phyloP scores from a whole-genome alignment of 1,284 basidiomycete genomes.

The Exsudoporus floridanus region DNA sequence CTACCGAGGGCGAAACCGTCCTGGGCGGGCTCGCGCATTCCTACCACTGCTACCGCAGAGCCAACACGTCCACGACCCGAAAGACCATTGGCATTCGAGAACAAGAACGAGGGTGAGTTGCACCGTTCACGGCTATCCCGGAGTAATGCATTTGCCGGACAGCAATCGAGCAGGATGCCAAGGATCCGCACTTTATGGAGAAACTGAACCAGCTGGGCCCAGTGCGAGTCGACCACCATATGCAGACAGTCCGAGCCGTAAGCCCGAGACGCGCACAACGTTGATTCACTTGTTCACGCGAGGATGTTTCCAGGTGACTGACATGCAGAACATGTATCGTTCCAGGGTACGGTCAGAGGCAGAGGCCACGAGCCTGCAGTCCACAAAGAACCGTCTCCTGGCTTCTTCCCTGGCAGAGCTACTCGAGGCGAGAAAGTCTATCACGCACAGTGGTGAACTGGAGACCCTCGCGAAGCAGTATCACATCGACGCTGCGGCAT shows the following conservation, averaged over 20 bases:
- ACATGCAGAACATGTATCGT: slow-evolving; percentile 48
- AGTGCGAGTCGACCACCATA: slow-evolving; percentile 69
- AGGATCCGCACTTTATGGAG: slow-evolving; percentile 74
- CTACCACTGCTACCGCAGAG: slow-evolving; percentile 22
- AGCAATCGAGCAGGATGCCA: slow-evolving; percentile 70
- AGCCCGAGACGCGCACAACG: slow-evolving; percentile 26
- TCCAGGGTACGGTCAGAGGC: slow-evolving; percentile 55
- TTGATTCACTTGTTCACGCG: not conserved
- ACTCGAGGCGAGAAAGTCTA: slow-evolving; percentile 65
- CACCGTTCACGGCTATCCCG: not conserved
- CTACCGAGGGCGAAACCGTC: slow-evolving; percentile 57
- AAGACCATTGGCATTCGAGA: slow-evolving; percentile 49
- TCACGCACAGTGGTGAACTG: slow-evolving; percentile 35
- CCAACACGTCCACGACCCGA: slow-evolving; percentile 13
- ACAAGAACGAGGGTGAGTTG: slow-evolving; percentile 48
- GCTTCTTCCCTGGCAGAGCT: slow-evolving; percentile 58
- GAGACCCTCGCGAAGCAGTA: slow-evolving; percentile 54
- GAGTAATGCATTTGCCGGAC: not conserved
- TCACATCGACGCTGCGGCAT: slow-evolving; percentile 53
- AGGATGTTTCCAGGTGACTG: slow-evolving; percentile 24
- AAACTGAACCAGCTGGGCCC: slow-evolving; percentile 72
- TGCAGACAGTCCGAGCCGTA: slow-evolving; percentile 56
- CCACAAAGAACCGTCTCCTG: slow-evolving; percentile 49
- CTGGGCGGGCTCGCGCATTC: slow-evolving; percentile 54
- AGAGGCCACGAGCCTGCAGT: slow-evolving; percentile 43